phyloP scores from a whole-genome alignment of 352 stramenopile genomes.

The Blastocystis sp. region DNA sequence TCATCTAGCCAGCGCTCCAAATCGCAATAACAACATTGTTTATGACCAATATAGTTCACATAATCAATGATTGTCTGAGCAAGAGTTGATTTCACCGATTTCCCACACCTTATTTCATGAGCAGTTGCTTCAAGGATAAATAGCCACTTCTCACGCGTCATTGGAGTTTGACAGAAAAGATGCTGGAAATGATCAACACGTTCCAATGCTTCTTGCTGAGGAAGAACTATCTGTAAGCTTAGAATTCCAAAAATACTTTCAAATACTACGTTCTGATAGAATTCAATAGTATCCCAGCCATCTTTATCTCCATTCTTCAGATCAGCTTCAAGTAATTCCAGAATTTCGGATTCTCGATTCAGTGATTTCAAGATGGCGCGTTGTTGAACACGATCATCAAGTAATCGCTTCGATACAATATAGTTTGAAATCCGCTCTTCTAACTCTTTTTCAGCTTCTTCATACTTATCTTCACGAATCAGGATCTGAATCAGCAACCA shows the following conservation, averaged over 20 bases:
- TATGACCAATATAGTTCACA: neutral
- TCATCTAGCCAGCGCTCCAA: neutral
- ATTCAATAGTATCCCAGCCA: constrained; percentile 29
- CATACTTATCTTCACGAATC: constrained; percentile 22
- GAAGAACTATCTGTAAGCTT: neutral
- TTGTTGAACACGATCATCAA: constrained; percentile 47
- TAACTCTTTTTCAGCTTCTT: constrained; percentile 28
- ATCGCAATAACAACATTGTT: neutral
- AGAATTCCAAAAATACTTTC: neutral
- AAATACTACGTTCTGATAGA: neutral
- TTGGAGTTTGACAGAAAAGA: neutral
- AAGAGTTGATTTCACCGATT: neutral
- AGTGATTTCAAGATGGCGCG: neutral
- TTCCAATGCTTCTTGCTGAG: neutral
- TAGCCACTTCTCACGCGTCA: constrained; percentile 1
- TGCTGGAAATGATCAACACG: neutral
- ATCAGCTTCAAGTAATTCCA: neutral
- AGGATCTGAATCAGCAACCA: constrained; percentile 37
- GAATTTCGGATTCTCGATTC: constrained; percentile 12
- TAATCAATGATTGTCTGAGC: neutral
- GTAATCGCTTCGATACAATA: constrained; percentile 4
- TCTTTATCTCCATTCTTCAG: neutral
- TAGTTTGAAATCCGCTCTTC: constrained; percentile 29
- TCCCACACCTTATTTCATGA: neutral
- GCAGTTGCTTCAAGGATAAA: neutral